Conservation (phyloP, 768 basidiomycete species). For the Kwoniella sp. region DNA sequence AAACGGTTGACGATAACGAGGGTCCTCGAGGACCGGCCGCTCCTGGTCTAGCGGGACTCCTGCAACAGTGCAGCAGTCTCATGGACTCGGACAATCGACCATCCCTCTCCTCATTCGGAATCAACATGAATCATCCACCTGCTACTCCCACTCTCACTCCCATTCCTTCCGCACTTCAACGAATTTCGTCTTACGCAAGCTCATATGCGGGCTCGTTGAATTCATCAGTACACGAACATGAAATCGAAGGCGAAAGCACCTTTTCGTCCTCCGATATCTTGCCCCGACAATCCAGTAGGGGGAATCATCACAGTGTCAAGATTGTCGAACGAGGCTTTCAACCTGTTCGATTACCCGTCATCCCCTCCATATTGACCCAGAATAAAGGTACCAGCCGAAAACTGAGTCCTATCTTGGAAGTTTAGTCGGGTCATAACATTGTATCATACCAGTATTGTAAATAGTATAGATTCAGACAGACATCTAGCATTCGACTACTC, state of each 20-base stretch:
- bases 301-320: neutral
- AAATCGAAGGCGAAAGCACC: too few relatives aligned
- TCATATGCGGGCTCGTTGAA: too few relatives aligned
- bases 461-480: too few relatives aligned
- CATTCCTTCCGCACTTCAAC: too few relatives aligned
- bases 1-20: too few relatives aligned
- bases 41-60: neutral
- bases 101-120: neutral
- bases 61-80: neutral
- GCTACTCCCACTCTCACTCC: neutral
- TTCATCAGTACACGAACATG: too few relatives aligned
- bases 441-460: too few relatives aligned
- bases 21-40: neutral
- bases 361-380: neutral
- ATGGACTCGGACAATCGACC: neutral
- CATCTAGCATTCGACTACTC: too few relatives aligned
- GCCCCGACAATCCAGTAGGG: neutral
- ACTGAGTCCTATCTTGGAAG: neutral
- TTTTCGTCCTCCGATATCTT: neutral
- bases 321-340: neutral
- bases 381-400: neutral
- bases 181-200: too few relatives aligned
- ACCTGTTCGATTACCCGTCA: neutral
- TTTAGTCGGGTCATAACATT: neutral
- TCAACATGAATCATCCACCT: neutral